Percentiles rank a stretch among this genome's conserved stretches.
Conservation (phyloP, 768 basidiomycete species). For the Lenzites betulinus region DNA sequence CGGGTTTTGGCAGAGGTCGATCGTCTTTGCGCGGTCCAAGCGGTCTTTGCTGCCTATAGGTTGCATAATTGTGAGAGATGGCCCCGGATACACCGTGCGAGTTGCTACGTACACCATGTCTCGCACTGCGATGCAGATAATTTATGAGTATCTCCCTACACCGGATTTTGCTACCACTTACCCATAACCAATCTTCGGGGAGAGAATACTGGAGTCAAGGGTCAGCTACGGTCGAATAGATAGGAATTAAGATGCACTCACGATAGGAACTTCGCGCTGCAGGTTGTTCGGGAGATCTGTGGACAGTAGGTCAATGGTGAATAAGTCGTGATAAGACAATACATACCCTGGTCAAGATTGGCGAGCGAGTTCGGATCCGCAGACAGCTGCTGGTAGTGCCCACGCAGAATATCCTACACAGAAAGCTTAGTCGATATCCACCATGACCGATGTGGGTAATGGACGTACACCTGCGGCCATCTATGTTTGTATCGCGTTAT, state of each 20-base stretch:
- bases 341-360: constrained; percentile 87
- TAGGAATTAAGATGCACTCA: constrained; percentile 42
- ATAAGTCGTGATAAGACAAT: not conserved
- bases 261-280: constrained; percentile 90
- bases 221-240: not conserved
- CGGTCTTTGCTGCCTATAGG: constrained; percentile 77
- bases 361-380: constrained; percentile 93
- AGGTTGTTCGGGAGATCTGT: constrained; percentile 95
- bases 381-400: constrained; percentile 91
- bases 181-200: constrained; percentile 96
- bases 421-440: not conserved
- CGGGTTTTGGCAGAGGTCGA: constrained; percentile 96
- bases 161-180: constrained; percentile 37
- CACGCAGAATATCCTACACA: constrained; percentile 78
- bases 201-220: constrained; percentile 68
- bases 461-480: constrained; percentile 58
- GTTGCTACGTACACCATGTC: constrained; percentile 83
- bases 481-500: constrained; percentile 27
- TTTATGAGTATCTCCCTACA: not conserved
- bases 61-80: not conserved
- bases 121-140: constrained; percentile 64
- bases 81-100: not conserved
- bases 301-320: not conserved
- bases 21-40: constrained; percentile 78
- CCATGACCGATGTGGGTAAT: not conserved